Evolutionary conservation across 2,329 filamentous ascomycete genomes (phyloP).

Genomic region (Cylindrodendrum hubeiense): DNA sequence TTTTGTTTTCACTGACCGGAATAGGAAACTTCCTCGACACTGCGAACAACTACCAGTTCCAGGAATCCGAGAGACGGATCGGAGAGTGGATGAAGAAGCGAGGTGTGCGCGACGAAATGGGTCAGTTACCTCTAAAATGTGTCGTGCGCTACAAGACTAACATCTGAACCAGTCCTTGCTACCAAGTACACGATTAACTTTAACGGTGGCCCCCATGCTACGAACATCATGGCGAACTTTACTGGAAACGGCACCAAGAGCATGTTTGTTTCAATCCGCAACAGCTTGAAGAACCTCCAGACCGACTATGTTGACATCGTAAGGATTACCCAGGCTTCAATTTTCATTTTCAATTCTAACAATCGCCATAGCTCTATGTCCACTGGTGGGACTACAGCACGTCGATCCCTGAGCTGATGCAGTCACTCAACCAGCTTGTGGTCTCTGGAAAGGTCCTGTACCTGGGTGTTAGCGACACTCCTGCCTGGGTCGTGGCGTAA

Average conservation of each 20-base stretch:
- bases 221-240: slow-evolving; percentile 63
- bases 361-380: slow-evolving; percentile 62
- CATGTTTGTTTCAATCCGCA: not conserved
- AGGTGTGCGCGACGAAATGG: slow-evolving; percentile 74
- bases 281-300: slow-evolving; percentile 1
- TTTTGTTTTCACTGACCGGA: not conserved
- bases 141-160: not conserved
- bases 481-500: slow-evolving; percentile 74
- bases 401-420: slow-evolving; percentile 76
- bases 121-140: slow-evolving; percentile 50
- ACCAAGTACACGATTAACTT: slow-evolving; percentile 77
- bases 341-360: not conserved
- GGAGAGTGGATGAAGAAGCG: slow-evolving; percentile 78
- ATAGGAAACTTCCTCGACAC: slow-evolving; percentile 81
- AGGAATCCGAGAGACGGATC: slow-evolving; percentile 74
- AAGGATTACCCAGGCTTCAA: not conserved
- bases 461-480: slow-evolving; percentile 75
- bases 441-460: slow-evolving; percentile 72
- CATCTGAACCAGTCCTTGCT: slow-evolving; percentile 65
- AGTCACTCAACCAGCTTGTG: slow-evolving; percentile 73
- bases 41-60: slow-evolving; percentile 74
- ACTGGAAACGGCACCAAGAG: slow-evolving; percentile 74
- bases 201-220: slow-evolving; percentile 54
- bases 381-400: slow-evolving; percentile 79
- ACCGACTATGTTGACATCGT: not conserved